Percentiles rank a stretch among this genome's conserved stretches.
Evolutionary conservation across 78 protist genomes (phyloP).

Genomic region (Dictyostelium firmibasis): DNA sequence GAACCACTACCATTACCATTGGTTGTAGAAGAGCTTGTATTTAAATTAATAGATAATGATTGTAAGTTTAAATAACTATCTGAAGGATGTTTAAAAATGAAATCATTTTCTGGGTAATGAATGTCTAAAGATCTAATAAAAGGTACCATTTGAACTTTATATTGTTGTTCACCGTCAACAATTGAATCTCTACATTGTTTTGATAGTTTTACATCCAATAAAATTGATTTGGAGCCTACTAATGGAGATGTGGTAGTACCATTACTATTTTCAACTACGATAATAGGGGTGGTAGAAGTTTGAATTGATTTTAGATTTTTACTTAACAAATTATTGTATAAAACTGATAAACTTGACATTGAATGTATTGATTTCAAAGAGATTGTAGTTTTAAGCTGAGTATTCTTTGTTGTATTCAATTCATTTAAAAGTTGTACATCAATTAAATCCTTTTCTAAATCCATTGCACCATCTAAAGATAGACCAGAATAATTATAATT

Average conservation of each 20-base stretch:
- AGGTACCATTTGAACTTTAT: neutral
- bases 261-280: neutral
- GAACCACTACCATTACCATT: neutral
- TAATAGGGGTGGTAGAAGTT: neutral
- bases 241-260: neutral
- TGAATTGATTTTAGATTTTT: neutral
- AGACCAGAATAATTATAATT: neutral
- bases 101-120: conserved; percentile 3
- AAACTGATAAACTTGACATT: neutral
- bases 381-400: neutral
- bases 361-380: neutral
- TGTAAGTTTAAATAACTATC: neutral
- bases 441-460: conserved; percentile 10
- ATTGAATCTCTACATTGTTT: neutral
- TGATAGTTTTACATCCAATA: neutral
- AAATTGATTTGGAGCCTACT: too few species aligned
- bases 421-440: neutral
- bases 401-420: neutral
- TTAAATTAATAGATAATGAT: neutral
- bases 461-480: neutral
- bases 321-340: neutral
- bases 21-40: neutral
- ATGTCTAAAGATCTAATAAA: neutral
- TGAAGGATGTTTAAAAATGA: neutral
- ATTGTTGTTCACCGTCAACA: neutral